phyloP scores from a whole-genome alignment of 139 green algal species.

The Tetraselmis striata region DNA sequence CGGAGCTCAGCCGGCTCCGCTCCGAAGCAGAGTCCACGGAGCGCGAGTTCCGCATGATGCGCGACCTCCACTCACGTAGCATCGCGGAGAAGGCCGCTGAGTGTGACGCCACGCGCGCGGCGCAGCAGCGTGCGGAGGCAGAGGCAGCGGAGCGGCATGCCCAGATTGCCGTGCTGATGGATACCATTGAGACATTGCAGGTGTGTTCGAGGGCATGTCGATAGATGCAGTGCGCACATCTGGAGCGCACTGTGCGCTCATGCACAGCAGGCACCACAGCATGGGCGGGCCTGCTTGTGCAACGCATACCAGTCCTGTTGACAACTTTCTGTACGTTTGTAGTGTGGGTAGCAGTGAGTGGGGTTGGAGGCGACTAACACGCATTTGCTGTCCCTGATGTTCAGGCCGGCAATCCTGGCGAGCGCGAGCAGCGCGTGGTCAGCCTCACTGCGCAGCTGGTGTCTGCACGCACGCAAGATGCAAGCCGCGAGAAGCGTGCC shows the following conservation, averaged over 20 bases:
- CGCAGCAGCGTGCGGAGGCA: not conserved
- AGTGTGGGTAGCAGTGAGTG: too few relatives aligned
- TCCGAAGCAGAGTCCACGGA: not conserved
- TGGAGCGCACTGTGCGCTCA: too few relatives aligned
- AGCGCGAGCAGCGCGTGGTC: conserved; percentile 43
- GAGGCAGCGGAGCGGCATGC: conserved; percentile 39
- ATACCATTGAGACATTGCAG: conserved; percentile 69
- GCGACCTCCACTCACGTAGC: not conserved
- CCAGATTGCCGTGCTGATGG: conserved; percentile 52
- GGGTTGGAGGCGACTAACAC: too few relatives aligned
- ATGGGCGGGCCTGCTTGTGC: too few relatives aligned
- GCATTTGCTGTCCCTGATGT: too few relatives aligned
- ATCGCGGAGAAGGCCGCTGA: not conserved
- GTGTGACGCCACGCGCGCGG: not conserved
- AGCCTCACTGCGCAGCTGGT: conserved; percentile 55
- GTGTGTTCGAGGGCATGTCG: too few relatives aligned
- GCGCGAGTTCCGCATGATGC: not conserved
- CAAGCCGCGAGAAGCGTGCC: conserved; percentile 25
- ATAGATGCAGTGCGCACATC: too few relatives aligned
- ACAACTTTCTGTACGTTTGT: too few relatives aligned
- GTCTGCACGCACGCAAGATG: conserved; percentile 24
- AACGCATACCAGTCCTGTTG: too few relatives aligned
- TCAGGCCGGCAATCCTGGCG: conserved; percentile 11
- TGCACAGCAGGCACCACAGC: too few relatives aligned
- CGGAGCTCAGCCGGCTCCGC: not conserved